phyloP scores from a whole-genome alignment of 768 basidiomycete genomes.

The Kwoniella botswanensis region DNA sequence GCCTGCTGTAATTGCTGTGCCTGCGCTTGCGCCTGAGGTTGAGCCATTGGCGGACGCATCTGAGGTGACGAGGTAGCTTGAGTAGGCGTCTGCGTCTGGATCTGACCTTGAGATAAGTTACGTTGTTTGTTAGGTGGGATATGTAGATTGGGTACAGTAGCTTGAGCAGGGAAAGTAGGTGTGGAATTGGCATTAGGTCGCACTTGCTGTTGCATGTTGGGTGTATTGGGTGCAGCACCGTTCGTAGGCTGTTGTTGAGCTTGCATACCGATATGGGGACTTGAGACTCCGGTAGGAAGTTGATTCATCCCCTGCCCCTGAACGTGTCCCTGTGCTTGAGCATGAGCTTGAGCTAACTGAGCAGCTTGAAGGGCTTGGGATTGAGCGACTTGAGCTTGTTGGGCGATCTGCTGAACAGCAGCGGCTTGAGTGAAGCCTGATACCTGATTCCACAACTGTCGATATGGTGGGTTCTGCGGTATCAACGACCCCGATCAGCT shows the following conservation, averaged over 20 bases:
- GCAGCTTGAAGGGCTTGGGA: conserved; percentile 1
- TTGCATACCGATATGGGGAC: conserved; percentile 20
- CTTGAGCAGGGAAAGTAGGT: conserved; percentile 26
- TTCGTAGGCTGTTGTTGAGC: conserved; percentile 1
- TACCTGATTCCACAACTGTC: conserved; percentile 16
- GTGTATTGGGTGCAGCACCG: conserved; percentile 3
- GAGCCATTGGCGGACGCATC: conserved; percentile 18
- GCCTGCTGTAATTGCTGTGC: conserved; percentile 8
- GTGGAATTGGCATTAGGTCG: conserved; percentile 12
- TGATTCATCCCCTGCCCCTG: background rate
- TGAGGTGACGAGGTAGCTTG: conserved; percentile 30
- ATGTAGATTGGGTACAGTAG: conserved; percentile 40
- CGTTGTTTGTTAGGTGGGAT: conserved; percentile 49
- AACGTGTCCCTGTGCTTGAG: conserved; percentile 14
- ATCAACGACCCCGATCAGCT: background rate
- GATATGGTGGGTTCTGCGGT: conserved; percentile 12
- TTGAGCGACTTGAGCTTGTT: conserved; percentile 19
- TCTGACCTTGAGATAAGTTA: conserved; percentile 33
- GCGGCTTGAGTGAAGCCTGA: conserved; percentile 10
- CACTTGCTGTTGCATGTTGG: conserved; percentile 16
- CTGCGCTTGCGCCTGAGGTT: conserved; percentile 17
- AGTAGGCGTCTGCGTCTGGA: conserved; percentile 8
- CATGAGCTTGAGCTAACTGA: conserved; percentile 1
- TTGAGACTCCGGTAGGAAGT: conserved; percentile 16
- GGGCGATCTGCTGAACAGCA: conserved; percentile 16